Evolutionary conservation across 2,329 filamentous ascomycete genomes (phyloP), one percentile per base, ranked within the genome.

Genomic region (Mariannaea sp.): DNA sequence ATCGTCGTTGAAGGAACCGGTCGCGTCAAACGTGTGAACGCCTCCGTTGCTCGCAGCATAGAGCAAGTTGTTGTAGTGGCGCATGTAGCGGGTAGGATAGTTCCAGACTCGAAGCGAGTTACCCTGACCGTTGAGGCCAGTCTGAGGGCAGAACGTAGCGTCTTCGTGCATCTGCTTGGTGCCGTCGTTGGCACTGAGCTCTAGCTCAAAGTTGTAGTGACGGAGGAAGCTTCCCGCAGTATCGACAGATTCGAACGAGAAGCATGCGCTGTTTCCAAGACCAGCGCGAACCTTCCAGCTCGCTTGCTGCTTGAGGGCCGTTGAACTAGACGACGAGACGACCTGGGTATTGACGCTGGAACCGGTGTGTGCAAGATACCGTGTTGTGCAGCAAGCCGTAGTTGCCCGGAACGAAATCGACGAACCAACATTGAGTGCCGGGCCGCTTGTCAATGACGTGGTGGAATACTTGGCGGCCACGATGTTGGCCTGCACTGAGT

Each of bases 211-310:
- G 68, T 79, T 64, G 56, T 67, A 73, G 70, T 87, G 83, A 0
- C 83, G 75, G 4, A 87, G 73, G 65, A 75, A 87, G 70, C 78
- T 82, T 3, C 83, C 83, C 2, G 83, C 71, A 0, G 78, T 78
- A 55, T 86, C 82, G 9, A 67, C 69, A 0, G 82, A 83, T 69
- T 87, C 84, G 56, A 87, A 86, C 0, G 83, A 86, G 65, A 75
- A 75, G 68, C 84, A 87, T 20, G 51, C 81, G 54, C 73, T 77
- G 66, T 83, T 82, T 5, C 69, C 81, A 2, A 86, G 78, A 10
- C 83, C 83, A 0, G 78, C 65, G 50, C 76, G 78, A 19, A 83
- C 79, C 0, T 73, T 79, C 76, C 78, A 84, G 62, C 74, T 83
- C 12, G 79, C 77, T 51, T 77, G 72, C 49, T 77, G 70, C 53